Evolutionary conservation across 2,329 filamentous ascomycete species (phyloP).

Genomic region (Hymenoscyphus albidus): DNA sequence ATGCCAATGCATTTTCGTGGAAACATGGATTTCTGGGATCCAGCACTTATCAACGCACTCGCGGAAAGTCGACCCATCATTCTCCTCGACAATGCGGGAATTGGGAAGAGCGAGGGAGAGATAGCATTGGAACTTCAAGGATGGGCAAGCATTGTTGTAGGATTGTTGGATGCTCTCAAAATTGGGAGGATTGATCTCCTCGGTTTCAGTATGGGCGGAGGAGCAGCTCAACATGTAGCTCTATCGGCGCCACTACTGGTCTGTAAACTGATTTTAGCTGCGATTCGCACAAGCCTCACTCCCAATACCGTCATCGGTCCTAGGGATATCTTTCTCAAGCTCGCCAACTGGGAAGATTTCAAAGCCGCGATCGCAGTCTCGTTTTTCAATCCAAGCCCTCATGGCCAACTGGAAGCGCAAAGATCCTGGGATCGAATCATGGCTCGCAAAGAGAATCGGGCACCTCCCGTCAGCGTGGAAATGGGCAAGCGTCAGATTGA

Average conservation of each 20-base stretch:
- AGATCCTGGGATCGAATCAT: constrained; percentile 36
- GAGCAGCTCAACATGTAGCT: constrained; percentile 34
- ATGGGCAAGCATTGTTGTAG: constrained; percentile 32
- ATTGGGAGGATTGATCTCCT: constrained; percentile 36
- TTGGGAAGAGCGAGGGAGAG: constrained; percentile 35
- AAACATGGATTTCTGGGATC: constrained; percentile 32
- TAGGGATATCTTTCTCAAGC: constrained; percentile 35
- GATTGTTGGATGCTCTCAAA: constrained; percentile 31
- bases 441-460: constrained; percentile 14
- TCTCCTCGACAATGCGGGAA: constrained; percentile 38
- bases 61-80: constrained; percentile 33
- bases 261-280: constrained; percentile 33
- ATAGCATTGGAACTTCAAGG: constrained; percentile 31
- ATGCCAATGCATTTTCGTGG: constrained; percentile 31
- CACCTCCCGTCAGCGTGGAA: constrained; percentile 13
- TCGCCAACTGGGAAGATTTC: constrained; percentile 36
- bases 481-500: constrained; percentile 17
- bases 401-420: constrained; percentile 35
- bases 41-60: constrained; percentile 35
- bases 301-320: constrained; percentile 31
- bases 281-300: constrained; percentile 24
- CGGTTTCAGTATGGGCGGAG: constrained; percentile 39
- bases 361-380: constrained; percentile 35
- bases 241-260: constrained; percentile 31
- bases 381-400: constrained; percentile 36